These are phyloP conservation scores for Lentinula edodes DNA, from an alignment of 768 basidiomycete species.

Conservation along the genomic window DNA sequence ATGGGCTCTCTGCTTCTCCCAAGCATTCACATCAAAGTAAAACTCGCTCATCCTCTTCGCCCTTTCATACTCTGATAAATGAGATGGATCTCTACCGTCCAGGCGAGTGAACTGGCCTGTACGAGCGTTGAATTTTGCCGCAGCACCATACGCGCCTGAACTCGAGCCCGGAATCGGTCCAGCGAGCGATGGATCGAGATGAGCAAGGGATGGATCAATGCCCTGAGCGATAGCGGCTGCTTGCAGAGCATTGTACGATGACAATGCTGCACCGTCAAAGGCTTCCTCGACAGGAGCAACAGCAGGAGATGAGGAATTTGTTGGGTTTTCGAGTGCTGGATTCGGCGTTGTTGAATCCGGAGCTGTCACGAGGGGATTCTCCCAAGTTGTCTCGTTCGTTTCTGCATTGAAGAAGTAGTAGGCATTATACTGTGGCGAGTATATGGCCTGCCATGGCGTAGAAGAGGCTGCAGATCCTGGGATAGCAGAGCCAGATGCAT, in stretches of 20 bases:
- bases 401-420: slow-evolving; percentile 82
- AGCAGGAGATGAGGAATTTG: slow-evolving; percentile 14
- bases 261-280: slow-evolving; percentile 12
- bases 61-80: slow-evolving; percentile 77
- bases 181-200: slow-evolving; percentile 74
- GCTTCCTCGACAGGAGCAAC: neutral
- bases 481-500: slow-evolving; percentile 4
- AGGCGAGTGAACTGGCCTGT: slow-evolving; percentile 69
- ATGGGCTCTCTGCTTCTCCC: slow-evolving; percentile 66
- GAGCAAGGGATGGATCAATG: slow-evolving; percentile 77
- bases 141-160: slow-evolving; percentile 37
- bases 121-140: slow-evolving; percentile 78
- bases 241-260: slow-evolving; percentile 48
- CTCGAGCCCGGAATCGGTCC: slow-evolving; percentile 26
- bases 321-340: slow-evolving; percentile 16
- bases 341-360: slow-evolving; percentile 19
- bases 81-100: slow-evolving; percentile 67
- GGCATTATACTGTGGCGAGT: slow-evolving; percentile 67
- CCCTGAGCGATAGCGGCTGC: slow-evolving; percentile 72
- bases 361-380: slow-evolving; percentile 56
- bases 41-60: slow-evolving; percentile 83
- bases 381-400: slow-evolving; percentile 82
- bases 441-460: slow-evolving; percentile 75
- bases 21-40: slow-evolving; percentile 79
- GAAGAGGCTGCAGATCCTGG: slow-evolving; percentile 5